Evolutionary conservation across 768 basidiomycete genomes (phyloP).

Genomic region (Mycena latifolia): DNA sequence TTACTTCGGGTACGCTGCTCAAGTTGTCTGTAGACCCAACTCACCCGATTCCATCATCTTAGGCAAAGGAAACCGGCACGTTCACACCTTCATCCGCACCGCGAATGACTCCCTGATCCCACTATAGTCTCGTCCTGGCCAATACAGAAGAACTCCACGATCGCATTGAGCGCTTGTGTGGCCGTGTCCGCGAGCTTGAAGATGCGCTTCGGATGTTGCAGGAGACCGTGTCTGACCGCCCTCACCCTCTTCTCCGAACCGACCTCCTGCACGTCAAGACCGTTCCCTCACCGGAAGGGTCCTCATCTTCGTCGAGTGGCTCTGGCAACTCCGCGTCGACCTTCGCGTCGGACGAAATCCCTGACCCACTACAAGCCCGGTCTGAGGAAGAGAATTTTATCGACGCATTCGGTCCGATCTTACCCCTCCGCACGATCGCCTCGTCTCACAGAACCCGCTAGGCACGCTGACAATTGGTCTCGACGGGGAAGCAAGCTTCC

Average conservation of each 20-base stretch:
- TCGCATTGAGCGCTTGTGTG: slow-evolving; percentile 65
- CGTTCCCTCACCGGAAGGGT: neutral
- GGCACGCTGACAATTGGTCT: slow-evolving; percentile 71
- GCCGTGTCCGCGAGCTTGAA: slow-evolving; percentile 74
- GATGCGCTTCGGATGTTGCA: slow-evolving; percentile 65
- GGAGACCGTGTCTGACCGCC: slow-evolving; percentile 57
- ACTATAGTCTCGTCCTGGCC: slow-evolving; percentile 65
- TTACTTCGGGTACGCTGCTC: slow-evolving; percentile 18
- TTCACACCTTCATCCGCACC: neutral
- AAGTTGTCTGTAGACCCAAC: slow-evolving; percentile 56
- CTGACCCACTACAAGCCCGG: slow-evolving; percentile 9
- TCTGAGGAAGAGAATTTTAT: slow-evolving; percentile 52
- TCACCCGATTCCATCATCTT: slow-evolving; percentile 30
- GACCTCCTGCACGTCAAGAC: slow-evolving; percentile 46
- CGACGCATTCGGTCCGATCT: slow-evolving; percentile 54
- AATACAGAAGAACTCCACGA: slow-evolving; percentile 81
- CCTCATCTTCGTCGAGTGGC: slow-evolving; percentile 11
- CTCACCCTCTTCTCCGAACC: slow-evolving; percentile 61
- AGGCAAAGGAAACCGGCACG: slow-evolving; percentile 71
- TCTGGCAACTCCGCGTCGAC: slow-evolving; percentile 23
- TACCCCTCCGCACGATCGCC: neutral
- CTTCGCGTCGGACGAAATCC: slow-evolving; percentile 19
- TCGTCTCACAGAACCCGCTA: slow-evolving; percentile 36
- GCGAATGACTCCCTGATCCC: neutral
- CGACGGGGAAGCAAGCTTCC: slow-evolving; percentile 66